A percentile compares a stretch with the other conserved stretches of the same genome.
Evolutionary conservation across 2,329 filamentous ascomycete species (phyloP).

Genomic region (Aspergillus calidoustus): DNA sequence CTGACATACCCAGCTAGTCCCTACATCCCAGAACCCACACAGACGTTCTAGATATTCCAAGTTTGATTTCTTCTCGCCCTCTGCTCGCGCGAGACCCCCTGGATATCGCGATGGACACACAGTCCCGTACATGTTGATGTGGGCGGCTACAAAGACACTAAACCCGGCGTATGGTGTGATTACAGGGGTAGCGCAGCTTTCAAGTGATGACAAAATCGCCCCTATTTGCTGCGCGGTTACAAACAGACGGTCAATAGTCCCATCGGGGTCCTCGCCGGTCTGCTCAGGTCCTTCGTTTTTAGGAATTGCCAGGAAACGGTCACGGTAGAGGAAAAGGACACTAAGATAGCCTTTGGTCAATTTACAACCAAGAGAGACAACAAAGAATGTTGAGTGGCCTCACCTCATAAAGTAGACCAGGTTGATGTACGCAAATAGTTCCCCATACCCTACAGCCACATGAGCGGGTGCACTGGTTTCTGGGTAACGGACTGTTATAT

Average conservation of each 20-base stretch:
- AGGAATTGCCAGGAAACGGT: conserved; percentile 39
- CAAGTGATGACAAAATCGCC: conserved; percentile 35
- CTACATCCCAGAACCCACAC: conserved; percentile 40
- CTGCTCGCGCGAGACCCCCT: conserved; percentile 36
- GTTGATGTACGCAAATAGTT: conserved; percentile 45
- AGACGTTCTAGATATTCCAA: conserved; percentile 39
- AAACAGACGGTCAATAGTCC: conserved; percentile 38
- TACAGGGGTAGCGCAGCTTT: conserved; percentile 36
- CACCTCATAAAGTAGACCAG: conserved; percentile 45
- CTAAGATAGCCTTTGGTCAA: conserved; percentile 18
- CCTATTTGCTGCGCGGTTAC: conserved; percentile 39
- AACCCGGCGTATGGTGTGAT: conserved; percentile 45
- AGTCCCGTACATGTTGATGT: conserved; percentile 46
- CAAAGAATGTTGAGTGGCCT: not conserved
- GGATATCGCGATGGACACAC: conserved; percentile 39
- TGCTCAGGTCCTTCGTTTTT: conserved; percentile 32
- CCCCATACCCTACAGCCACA: conserved; percentile 41
- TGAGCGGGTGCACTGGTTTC: conserved; percentile 41
- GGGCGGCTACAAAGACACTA: conserved; percentile 43
- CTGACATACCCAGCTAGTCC: conserved; percentile 40
- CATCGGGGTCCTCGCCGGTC: conserved; percentile 22
- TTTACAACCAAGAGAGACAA: not conserved
- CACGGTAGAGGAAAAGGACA: conserved; percentile 41
- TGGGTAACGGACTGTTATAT: conserved; percentile 39
- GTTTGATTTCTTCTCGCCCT: conserved; percentile 38